Conservation (phyloP, 306 rosid genomes). For the Vigna angularis region DNA sequence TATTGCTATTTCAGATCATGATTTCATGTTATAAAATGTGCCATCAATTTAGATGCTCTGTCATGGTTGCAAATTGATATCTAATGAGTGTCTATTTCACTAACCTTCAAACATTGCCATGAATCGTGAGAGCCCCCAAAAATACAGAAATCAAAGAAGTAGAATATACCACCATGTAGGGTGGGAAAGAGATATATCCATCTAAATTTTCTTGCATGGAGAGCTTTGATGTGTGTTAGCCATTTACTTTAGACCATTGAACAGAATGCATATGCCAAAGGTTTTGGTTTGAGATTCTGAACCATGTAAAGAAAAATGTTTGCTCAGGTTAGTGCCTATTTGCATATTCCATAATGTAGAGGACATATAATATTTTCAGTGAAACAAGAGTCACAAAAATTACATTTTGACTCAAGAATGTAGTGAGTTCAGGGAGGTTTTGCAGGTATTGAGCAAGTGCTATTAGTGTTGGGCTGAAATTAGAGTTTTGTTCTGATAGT, state of each 20-base stretch:
- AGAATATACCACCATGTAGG: neutral
- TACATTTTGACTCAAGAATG: neutral
- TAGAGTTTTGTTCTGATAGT: conserved; percentile 7
- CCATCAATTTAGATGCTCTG: neutral
- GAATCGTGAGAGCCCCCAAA: neutral
- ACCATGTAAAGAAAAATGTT: neutral
- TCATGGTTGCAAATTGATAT: conserved; percentile 11
- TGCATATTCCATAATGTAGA: neutral
- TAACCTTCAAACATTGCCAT: neutral
- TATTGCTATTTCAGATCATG: conserved; percentile 10
- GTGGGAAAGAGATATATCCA: conserved; percentile 9
- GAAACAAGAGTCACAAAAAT: neutral
- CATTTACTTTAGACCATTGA: neutral
- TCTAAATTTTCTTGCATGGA: conserved; percentile 6
- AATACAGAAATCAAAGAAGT: neutral
- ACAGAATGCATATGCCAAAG: neutral
- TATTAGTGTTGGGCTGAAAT: neutral
- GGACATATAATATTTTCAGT: neutral
- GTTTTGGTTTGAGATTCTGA: neutral
- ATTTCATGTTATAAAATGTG: conserved; percentile 1
- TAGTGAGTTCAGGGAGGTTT: too few relatives aligned
- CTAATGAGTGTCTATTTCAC: neutral
- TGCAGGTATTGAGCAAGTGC: neutral
- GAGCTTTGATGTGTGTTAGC: neutral
- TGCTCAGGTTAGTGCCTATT: neutral